Base-by-base conservation (phyloP, 495 filamentous ascomycete species). In the Mytilinidion resinicola region DNA sequence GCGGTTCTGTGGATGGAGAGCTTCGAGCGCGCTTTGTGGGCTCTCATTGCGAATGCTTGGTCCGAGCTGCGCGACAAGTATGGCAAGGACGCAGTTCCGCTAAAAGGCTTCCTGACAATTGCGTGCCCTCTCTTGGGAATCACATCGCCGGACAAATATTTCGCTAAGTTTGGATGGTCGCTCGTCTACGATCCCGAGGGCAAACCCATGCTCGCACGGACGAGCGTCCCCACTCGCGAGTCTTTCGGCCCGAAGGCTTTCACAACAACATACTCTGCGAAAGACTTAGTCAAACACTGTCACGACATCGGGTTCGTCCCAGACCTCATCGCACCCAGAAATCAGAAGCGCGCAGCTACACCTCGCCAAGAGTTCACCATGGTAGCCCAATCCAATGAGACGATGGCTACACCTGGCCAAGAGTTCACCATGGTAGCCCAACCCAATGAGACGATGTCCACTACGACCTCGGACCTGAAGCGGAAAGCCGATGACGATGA, bases 11-110 rank as follows among this genome's bases (percentile, higher is more conserved):
- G 79, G 78, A 54, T 70, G 39, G 49, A 64, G 2, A 77, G 81
- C 42, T 67, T 65, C 9, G 73, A 72, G 59, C 76, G 80, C 50
- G 63, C 69, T 7, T 73, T 77, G 51, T 81, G 79, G 79, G 64
- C 64, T 34, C 66, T 81, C 33, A 51, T 80, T 33, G 77, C 77
- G 9, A 73, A 73, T 61, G 71, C 76, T 12, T 81, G 76, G 63
- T 77, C 78, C 37, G 59, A 64, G n/a, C 70, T 81, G 47, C 78
- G 79, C 37, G 77, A 80, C 55, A 36, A 63, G 33, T 52, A 73
- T 36, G 74, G 74, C 53, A 72, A 71, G 48, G 48, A 65, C 7
- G 62, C 69, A 34, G 71, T 70, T 7, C 65, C 73, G 21, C 65
- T 80, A 15, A 67, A 71, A 42, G 30, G 53, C 17, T 80, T 76